These are phyloP conservation scores for Vitis vinifera DNA, from an alignment of 164 flowering plant species.

Conservation along the genomic window DNA sequence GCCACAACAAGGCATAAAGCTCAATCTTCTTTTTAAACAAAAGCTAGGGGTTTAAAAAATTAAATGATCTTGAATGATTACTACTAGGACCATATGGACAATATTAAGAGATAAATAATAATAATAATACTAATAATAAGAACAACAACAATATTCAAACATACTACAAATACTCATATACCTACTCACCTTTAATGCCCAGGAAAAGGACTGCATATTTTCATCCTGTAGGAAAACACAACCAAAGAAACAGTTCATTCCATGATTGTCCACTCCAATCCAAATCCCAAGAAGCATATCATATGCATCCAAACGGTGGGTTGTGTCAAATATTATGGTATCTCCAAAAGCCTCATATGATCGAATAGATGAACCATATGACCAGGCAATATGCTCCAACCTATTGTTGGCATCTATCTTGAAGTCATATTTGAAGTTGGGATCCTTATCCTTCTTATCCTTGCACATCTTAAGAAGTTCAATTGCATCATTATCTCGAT, in stretches of 20 bases:
- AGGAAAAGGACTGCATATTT: slow-evolving; percentile 67
- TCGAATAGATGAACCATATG: slow-evolving; percentile 59
- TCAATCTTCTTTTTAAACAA: not conserved
- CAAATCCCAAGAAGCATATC: slow-evolving; percentile 83
- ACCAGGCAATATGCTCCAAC: slow-evolving; percentile 80
- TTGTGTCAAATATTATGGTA: slow-evolving; percentile 72
- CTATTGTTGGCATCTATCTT: slow-evolving; percentile 67
- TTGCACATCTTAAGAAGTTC: slow-evolving; percentile 84
- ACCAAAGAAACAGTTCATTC: slow-evolving; percentile 65
- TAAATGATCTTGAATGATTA: not conserved
- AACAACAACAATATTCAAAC: too few relatives aligned
- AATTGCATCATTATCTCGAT: slow-evolving; percentile 63
- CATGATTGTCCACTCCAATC: slow-evolving; percentile 85
- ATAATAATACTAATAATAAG: too few relatives aligned
- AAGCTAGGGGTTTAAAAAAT: not conserved
- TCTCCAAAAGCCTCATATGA: slow-evolving; percentile 71
- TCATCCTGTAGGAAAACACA: slow-evolving; percentile 79
- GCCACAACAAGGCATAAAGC: not conserved
- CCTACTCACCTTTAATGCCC: slow-evolving; percentile 74
- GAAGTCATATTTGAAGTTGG: slow-evolving; percentile 65
- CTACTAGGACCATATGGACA: not conserved
- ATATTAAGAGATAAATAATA: too few relatives aligned
- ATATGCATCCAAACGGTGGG: slow-evolving; percentile 70
- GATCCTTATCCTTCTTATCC: slow-evolving; percentile 60
- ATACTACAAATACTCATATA: too few relatives aligned